Percentiles rank a stretch among this genome's conserved stretches.
These are phyloP conservation scores for Solanum chiquidenum DNA, from an alignment of 257 asterid species.

Conservation along the genomic window DNA sequence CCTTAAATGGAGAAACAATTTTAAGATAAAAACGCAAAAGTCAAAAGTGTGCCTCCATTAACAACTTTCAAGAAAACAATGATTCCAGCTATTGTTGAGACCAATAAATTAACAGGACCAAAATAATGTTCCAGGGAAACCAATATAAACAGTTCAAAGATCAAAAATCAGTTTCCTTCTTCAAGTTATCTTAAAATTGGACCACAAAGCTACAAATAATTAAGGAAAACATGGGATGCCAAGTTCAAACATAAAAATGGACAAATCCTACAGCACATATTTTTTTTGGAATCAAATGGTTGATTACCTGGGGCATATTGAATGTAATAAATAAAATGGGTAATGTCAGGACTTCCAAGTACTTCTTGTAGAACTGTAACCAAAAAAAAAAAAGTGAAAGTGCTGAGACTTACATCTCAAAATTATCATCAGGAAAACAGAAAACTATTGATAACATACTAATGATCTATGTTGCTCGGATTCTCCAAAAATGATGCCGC, in stretches of 20 bases:
- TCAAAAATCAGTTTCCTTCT: neutral
- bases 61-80: neutral
- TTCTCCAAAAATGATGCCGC: neutral
- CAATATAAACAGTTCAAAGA: neutral
- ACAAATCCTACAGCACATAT: neutral
- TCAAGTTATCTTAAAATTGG: neutral
- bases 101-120: neutral
- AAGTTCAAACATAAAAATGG: constrained; percentile 3
- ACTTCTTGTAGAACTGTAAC: constrained; percentile 48
- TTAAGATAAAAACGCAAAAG: neutral
- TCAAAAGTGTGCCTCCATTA: neutral
- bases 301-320: constrained; percentile 63
- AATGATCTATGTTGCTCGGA: neutral
- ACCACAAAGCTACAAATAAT: neutral
- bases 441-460: neutral
- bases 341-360: constrained; percentile 60
- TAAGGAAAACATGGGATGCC: neutral
- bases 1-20: neutral
- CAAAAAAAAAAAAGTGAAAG: neutral
- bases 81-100: neutral
- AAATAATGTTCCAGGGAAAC: neutral
- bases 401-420: constrained; percentile 3
- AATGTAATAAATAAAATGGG: constrained; percentile 53
- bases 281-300: neutral
- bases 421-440: neutral